phyloP scores from a whole-genome alignment of 345 rosid species.

The Acer campestre region DNA sequence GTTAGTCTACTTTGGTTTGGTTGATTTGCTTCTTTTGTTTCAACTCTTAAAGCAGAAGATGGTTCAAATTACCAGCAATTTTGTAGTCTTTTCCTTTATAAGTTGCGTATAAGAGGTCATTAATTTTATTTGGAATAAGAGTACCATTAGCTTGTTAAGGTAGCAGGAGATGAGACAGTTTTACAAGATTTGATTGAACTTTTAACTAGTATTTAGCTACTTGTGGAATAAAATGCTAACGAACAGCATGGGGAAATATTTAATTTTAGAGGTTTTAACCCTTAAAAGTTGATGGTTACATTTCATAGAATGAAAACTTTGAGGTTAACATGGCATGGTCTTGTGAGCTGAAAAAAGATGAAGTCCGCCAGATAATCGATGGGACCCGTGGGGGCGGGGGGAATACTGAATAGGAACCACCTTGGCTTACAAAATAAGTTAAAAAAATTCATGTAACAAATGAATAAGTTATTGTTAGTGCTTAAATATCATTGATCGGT shows the following conservation, averaged over 20 bases:
- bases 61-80: slow-evolving; percentile 8
- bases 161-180: neutral
- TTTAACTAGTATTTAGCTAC: neutral
- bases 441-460: neutral
- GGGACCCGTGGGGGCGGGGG: neutral
- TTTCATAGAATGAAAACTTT: neutral
- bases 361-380: neutral
- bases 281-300: neutral
- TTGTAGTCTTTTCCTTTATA: neutral
- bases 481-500: neutral
- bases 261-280: neutral
- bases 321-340: neutral
- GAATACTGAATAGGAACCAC: neutral
- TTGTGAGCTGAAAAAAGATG: neutral
- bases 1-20: slow-evolving; percentile 32
- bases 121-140: neutral
- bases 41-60: neutral
- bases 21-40: slow-evolving; percentile 4
- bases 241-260: neutral
- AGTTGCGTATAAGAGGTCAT: neutral
- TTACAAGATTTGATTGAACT: neutral
- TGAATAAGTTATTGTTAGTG: neutral
- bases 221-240: neutral
- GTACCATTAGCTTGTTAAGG: neutral
- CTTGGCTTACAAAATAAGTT: neutral